These are phyloP conservation scores for Ceriops tagal DNA, from an alignment of 345 rosid genomes.

Conservation along the genomic window DNA sequence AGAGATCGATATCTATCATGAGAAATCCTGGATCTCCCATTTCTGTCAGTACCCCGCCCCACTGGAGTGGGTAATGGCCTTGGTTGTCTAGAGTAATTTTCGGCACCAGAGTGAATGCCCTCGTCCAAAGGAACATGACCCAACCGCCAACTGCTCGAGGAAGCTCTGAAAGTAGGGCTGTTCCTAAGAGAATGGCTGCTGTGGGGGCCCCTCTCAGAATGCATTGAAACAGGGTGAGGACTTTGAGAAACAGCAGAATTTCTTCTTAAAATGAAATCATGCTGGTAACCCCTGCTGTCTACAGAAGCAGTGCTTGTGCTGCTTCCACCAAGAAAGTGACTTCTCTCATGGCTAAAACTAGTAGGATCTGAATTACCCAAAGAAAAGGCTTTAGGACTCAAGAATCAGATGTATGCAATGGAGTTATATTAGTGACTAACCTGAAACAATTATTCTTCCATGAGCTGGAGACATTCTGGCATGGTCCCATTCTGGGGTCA, in stretches of 20 bases:
- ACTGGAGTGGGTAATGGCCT: slow-evolving; percentile 48
- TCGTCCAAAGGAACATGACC: slow-evolving; percentile 59
- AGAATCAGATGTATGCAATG: neutral
- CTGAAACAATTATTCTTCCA: slow-evolving; percentile 49
- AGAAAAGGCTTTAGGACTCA: slow-evolving; percentile 3
- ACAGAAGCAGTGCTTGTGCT: slow-evolving; percentile 34
- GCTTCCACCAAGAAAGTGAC: slow-evolving; percentile 40
- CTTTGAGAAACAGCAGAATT: slow-evolving; percentile 43
- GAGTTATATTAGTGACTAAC: slow-evolving; percentile 22
- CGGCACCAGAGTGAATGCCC: slow-evolving; percentile 48
- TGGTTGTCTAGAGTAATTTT: slow-evolving; percentile 60
- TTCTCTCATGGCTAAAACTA: slow-evolving; percentile 50
- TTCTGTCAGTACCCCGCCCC: slow-evolving; percentile 60
- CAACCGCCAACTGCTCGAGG: slow-evolving; percentile 43
- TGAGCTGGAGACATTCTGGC: slow-evolving; percentile 40
- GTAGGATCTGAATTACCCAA: slow-evolving; percentile 46
- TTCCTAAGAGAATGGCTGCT: slow-evolving; percentile 58
- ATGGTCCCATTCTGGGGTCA: slow-evolving; percentile 57
- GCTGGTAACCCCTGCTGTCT: slow-evolving; percentile 48
- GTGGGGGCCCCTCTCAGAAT: slow-evolving; percentile 45
- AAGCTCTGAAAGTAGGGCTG: slow-evolving; percentile 55
- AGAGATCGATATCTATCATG: slow-evolving; percentile 55
- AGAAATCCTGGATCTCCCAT: slow-evolving; percentile 62
- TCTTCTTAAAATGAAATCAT: slow-evolving; percentile 47
- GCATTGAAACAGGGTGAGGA: slow-evolving; percentile 46